These are phyloP conservation scores for Beta vulgaris DNA, from an alignment of 148 eudicot genomes.

Conservation along the genomic window DNA sequence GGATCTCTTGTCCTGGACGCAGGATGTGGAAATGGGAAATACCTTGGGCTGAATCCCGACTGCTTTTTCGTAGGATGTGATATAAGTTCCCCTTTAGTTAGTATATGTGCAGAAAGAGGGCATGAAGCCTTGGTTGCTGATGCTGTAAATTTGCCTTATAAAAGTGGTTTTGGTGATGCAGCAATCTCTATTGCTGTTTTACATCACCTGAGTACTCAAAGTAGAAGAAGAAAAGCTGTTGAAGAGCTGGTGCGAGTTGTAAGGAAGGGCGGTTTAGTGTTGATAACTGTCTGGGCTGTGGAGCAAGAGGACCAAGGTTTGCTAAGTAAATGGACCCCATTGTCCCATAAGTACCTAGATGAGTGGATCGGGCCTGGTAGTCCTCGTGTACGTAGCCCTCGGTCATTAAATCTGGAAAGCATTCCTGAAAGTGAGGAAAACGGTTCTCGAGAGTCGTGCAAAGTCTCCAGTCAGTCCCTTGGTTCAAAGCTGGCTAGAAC, in stretches of 20 bases:
- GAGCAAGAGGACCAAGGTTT: slow-evolving; percentile 84
- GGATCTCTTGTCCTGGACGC: slow-evolving; percentile 89
- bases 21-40: slow-evolving; percentile 98
- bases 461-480: slow-evolving; percentile 27
- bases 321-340: slow-evolving; percentile 90
- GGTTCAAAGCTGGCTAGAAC: slow-evolving; percentile 22
- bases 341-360: slow-evolving; percentile 61
- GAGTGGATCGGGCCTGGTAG: slow-evolving; percentile 93
- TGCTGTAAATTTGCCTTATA: slow-evolving; percentile 90
- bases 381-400: slow-evolving; percentile 58
- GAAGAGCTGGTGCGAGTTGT: slow-evolving; percentile 89
- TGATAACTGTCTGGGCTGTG: slow-evolving; percentile 95
- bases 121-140: slow-evolving; percentile 89
- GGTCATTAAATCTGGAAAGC: slow-evolving; percentile 52
- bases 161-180: slow-evolving; percentile 77
- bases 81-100: slow-evolving; percentile 70
- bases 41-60: slow-evolving; percentile 67
- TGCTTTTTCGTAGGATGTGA: slow-evolving; percentile 91
- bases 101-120: slow-evolving; percentile 76
- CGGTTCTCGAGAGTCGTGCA: slow-evolving; percentile 21
- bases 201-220: slow-evolving; percentile 84
- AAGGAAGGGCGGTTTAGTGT: slow-evolving; percentile 71
- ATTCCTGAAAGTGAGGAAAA: slow-evolving; percentile 78
- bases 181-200: slow-evolving; percentile 94
- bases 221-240: slow-evolving; percentile 77